These are phyloP conservation scores for Mycena rebaudengoi DNA, from an alignment of 768 basidiomycete genomes.

Conservation along the genomic window DNA sequence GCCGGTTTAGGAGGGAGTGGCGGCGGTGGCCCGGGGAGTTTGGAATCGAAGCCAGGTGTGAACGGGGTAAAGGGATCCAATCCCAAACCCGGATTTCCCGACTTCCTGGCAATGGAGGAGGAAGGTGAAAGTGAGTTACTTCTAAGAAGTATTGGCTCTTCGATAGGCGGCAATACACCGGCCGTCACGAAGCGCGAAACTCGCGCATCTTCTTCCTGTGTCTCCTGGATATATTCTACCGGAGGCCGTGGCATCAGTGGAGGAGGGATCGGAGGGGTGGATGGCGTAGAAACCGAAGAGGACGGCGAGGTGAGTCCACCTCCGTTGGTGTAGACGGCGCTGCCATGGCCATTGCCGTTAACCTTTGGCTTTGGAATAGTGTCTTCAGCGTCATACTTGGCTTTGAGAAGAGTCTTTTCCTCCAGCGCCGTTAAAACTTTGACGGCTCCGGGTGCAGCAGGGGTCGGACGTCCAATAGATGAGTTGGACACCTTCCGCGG, in stretches of 20 bases:
- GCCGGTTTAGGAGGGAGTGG: constrained; percentile 44
- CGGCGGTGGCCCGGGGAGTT: constrained; percentile 44
- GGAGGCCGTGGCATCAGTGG: constrained; percentile 83
- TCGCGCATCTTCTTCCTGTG: constrained; percentile 76
- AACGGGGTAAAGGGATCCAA: constrained; percentile 61
- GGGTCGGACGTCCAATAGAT: constrained; percentile 40
- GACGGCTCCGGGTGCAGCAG: constrained; percentile 40
- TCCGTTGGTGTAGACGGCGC: constrained; percentile 24
- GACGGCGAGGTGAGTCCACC: constrained; percentile 25
- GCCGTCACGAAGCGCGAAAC: constrained; percentile 52
- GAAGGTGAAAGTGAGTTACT: constrained; percentile 30
- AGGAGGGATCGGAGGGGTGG: constrained; percentile 58
- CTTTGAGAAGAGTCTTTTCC: constrained; percentile 77
- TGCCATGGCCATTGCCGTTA: too few relatives aligned
- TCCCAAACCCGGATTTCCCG: constrained; percentile 36
- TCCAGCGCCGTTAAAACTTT: constrained; percentile 72
- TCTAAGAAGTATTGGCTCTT: constrained; percentile 27
- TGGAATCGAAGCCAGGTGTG: constrained; percentile 45
- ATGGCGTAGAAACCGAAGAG: constrained; percentile 22
- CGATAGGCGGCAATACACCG: constrained; percentile 36
- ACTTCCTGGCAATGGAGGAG: constrained; percentile 25
- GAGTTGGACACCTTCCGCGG: constrained; percentile 26
- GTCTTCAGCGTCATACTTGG: constrained; percentile 70
- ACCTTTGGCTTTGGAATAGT: constrained; percentile 28
- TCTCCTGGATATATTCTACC: constrained; percentile 82